Evolutionary conservation across 164 flowering plant species (phyloP), one percentile per base, ranked within the genome.

Genomic region (Buxus sempervirens): DNA sequence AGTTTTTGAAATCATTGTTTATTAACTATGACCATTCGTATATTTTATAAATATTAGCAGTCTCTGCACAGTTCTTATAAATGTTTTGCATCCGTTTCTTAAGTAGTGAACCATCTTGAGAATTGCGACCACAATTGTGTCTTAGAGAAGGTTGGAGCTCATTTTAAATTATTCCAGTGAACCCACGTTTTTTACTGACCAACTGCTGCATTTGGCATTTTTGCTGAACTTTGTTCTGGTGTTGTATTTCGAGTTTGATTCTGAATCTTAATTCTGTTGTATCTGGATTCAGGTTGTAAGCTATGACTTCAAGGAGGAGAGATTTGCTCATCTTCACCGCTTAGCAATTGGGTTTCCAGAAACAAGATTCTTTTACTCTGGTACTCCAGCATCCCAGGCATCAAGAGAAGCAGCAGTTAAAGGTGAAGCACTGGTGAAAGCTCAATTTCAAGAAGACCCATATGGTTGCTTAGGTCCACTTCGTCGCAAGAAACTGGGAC

Each of bases 281-380:
- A 23, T 16, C 49, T 72, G 60, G 13, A 27, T 24, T 45, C 79
- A 93, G 98, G 98, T 94, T 63, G 93, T 94, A 49, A 84, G 98
- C 69, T 94, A 91, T 71, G 96, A 89, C 73, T 94, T 94, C 72
- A 94, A 94, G 84, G 90, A 90, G 75, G 90, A 88, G 62, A 87
- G 97, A 62, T 94, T 94, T 74, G 82, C 85, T 1, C 70, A 78
- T 72, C 82, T 94, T 26, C 98, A 94, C 70, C 93, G 97, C 6
- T 84, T 86, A n/a, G 97, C 98, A 27, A 84, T 91, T 58, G 73
- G 87, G 45, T 94, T 94, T 73, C 97, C 98, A 0, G 88, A 84
- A 70, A 76, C 81, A 0, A 85, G 91, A 69, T 91, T 94, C 78
- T 85, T 82, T 68, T 94, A 87, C 67, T 53, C 75, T 0, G 98